These are phyloP conservation scores for Phytophthora fragariae DNA, from an alignment of 352 stramenopile genomes.

Conservation along the genomic window DNA sequence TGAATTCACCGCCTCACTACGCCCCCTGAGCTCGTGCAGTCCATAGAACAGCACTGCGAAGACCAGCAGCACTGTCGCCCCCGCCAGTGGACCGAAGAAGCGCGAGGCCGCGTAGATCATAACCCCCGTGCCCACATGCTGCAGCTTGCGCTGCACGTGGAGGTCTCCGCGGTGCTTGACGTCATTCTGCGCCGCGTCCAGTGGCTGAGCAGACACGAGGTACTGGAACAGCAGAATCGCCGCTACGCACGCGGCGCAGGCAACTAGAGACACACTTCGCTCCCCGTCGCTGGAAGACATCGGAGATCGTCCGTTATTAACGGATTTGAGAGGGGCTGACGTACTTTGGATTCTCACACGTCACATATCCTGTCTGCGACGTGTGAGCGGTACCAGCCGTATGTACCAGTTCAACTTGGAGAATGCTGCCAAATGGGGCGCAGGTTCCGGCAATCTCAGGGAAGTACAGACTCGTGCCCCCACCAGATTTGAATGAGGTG, in stretches of 20 bases:
- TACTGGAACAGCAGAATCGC: slow-evolving; percentile 52
- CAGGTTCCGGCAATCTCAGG: too few relatives aligned
- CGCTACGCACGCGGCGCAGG: slow-evolving; percentile 28
- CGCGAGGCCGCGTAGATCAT: slow-evolving; percentile 55
- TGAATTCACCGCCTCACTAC: slow-evolving; percentile 36
- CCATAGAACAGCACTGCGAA: slow-evolving; percentile 49
- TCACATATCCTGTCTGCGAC: too few relatives aligned
- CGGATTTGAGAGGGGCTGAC: slow-evolving; percentile 9
- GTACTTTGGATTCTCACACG: not conserved
- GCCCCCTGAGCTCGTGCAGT: slow-evolving; percentile 44
- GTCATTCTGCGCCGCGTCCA: not conserved
- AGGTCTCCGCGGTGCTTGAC: slow-evolving; percentile 41
- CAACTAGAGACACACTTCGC: slow-evolving; percentile 23
- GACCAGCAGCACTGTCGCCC: slow-evolving; percentile 38
- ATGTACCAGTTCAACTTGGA: too few relatives aligned
- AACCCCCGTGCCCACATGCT: slow-evolving; percentile 54
- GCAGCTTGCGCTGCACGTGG: slow-evolving; percentile 58
- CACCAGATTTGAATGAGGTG: too few relatives aligned
- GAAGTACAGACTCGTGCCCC: too few relatives aligned
- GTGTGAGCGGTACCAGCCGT: too few relatives aligned
- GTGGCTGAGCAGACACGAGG: slow-evolving; percentile 32
- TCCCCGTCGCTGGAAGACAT: slow-evolving; percentile 13
- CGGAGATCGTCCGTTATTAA: slow-evolving; percentile 11
- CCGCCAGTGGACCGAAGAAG: slow-evolving; percentile 32
- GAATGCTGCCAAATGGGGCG: too few relatives aligned